Conservation (phyloP, 495 filamentous ascomycete species). For the Penicillium goetzii region DNA sequence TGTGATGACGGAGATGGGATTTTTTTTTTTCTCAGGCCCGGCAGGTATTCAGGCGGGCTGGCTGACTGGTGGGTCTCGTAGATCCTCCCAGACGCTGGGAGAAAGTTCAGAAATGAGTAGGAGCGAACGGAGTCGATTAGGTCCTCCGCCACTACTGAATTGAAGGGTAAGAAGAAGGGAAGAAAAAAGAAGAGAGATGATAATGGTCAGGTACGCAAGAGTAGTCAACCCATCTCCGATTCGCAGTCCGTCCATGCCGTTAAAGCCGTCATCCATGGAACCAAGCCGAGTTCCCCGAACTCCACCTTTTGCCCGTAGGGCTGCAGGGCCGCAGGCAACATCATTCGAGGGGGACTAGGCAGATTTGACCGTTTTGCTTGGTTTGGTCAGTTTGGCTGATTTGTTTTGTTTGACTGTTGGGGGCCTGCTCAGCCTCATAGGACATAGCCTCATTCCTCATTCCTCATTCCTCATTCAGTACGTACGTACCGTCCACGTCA, state of each 20-base stretch:
- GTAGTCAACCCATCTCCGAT: neutral
- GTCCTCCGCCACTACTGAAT: too few relatives aligned
- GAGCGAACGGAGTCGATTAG: neutral
- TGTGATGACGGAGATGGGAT: neutral
- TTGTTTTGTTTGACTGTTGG: neutral
- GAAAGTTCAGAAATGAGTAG: too few relatives aligned
- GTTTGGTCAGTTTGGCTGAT: neutral
- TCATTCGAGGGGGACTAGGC: neutral
- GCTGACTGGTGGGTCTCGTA: constrained; percentile 22
- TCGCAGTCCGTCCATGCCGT: neutral
- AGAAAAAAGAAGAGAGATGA: neutral
- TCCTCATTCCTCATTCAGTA: too few relatives aligned
- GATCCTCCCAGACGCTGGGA: neutral
- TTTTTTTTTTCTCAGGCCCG: neutral
- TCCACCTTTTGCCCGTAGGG: constrained; percentile 18
- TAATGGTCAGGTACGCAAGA: neutral
- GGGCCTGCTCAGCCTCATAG: too few relatives aligned
- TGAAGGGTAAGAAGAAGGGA: neutral
- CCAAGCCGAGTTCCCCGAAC: neutral
- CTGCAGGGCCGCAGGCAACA: constrained; percentile 22
- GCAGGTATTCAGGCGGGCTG: constrained; percentile 7
- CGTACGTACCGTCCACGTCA: too few relatives aligned
- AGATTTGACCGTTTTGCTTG: neutral
- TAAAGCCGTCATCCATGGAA: constrained; percentile 1
- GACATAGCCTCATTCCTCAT: too few relatives aligned